Base-by-base conservation (phyloP, 495 filamentous ascomycete species). In the Neurospora tetrasperma region DNA sequence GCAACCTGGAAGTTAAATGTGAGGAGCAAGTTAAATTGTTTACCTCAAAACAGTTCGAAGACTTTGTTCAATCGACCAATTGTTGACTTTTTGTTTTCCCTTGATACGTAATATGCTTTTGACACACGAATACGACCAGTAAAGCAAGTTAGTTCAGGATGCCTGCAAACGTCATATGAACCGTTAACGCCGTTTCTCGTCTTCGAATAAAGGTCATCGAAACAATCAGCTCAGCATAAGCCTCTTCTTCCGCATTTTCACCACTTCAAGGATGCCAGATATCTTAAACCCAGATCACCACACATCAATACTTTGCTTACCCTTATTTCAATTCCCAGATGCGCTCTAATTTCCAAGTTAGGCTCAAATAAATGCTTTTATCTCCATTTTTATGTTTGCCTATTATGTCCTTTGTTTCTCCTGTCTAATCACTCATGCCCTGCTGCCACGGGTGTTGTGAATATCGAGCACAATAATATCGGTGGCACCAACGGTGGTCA, bases 391-490 rank as follows among this genome's bases (percentile, higher is more conserved):
- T 2, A 7, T 35, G 70, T 40, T 54, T 38, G 10, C n/a, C 46
- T 42, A 70, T 70, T 68, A 14, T 54, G n/a, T 66, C n/a, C 42
- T 31, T 14, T 41, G 72, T 27, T 42, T 41, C 23, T 42, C 39
- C 35, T 23, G 5, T 31, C 11, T 14, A n/a, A 40, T 11, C 20
- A 4, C 27, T 68, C 23, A 42, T 16, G 35, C 31, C 70, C 74
- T 80, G 69, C 72, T 77, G 42, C 75, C 73, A 41, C 94, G 86
- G 40, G 94, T 93, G 81, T 99, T 99, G 74, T 90, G 90, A 77
- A 99, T 94, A 77, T 92, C 89, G 76, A 94, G 80, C 20, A 97
- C 93, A 76, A 99, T 79, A 71, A 99, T 95, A 82, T 99, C 96
- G 41, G 86, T 87, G 3, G 96, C 96, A 16, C 96, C 96, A 70